Evolutionary conservation across 768 basidiomycete genomes (phyloP).

Genomic region (Scleroderma bovista): DNA sequence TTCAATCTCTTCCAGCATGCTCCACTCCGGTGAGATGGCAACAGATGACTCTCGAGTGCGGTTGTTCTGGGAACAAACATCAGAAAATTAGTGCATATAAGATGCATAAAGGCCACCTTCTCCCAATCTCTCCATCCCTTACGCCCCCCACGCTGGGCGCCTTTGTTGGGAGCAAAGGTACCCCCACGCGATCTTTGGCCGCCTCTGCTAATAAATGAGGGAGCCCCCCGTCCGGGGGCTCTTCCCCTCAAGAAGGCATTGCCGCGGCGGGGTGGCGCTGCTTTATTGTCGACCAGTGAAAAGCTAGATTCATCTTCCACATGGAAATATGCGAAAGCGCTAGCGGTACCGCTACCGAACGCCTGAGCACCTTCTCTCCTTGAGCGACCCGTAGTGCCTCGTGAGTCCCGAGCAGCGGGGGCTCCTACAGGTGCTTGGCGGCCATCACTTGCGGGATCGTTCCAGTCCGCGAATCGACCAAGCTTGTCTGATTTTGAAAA

Average conservation of each 20-base stretch:
- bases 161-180: constrained; percentile 36
- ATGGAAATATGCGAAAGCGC: constrained; percentile 94
- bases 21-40: constrained; percentile 87
- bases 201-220: constrained; percentile 39
- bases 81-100: background rate
- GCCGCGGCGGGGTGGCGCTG: constrained; percentile 66
- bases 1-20: constrained; percentile 95
- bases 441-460: constrained; percentile 63
- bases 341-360: constrained; percentile 86
- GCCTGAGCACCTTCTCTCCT: constrained; percentile 77
- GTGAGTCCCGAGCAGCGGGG: constrained; percentile 42
- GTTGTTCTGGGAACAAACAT: constrained; percentile 48
- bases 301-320: constrained; percentile 97
- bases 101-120: constrained; percentile 48
- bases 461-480: constrained; percentile 97
- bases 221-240: constrained; percentile 30
- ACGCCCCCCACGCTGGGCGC: constrained; percentile 37
- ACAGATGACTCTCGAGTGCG: constrained; percentile 91
- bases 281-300: constrained; percentile 90
- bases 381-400: constrained; percentile 50
- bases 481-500: constrained; percentile 99
- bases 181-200: constrained; percentile 42
- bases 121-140: constrained; percentile 93
- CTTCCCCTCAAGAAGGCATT: constrained; percentile 52
- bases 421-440: constrained; percentile 51